Evolutionary conservation across 345 rosid species (phyloP), one percentile per base, ranked within the genome.

Genomic region (Gossypium sturtianum): DNA sequence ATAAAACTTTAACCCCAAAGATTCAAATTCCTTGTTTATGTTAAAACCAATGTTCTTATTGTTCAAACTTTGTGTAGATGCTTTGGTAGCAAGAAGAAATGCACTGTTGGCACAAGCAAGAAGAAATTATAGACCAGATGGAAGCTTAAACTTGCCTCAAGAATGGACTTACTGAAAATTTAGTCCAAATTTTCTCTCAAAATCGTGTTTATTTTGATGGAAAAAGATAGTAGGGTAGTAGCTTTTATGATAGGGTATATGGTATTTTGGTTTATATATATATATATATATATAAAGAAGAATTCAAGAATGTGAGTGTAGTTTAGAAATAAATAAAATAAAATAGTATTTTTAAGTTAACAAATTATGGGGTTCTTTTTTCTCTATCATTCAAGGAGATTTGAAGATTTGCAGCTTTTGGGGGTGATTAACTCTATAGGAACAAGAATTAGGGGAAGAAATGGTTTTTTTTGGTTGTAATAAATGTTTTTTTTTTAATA

Each of bases 121-220:
- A 44, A 45, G 83, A 43, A 69, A 59, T 27, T 23, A 77, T 15
- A 74, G 78, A 60, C 65, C 73, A 5, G 87, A 77, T 1, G 71
- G 71, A 41, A 54, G 63, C 2, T 27, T 80, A 48, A 81, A 48
- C 41, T 80, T 92, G 38, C 97, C 89, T 16, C 87, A 87, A 58
- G 94, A 92, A 52, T 88, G 94, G 93, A 86, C 82, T 1, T 91
- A 91, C 56, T 87, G 84, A 87, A 45, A 65, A 44, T 12, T 6
- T 5, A n/a, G 20, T 9, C 16, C 19, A 48, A 45, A 3, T 10
- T 16, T 59, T 3, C 41, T 34, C 41, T 12, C 19, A 47, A 15
- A n/a, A 10, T 41, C 19, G 58, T 67, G 67, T 27, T 74, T 69
- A 15, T 74, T 75, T 48, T 56, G 54, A 2, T 71, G 75, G 71